Evolutionary conservation across 306 rosid genomes (phyloP), one percentile per base, ranked within the genome.

Genomic region (Corylus americana): DNA sequence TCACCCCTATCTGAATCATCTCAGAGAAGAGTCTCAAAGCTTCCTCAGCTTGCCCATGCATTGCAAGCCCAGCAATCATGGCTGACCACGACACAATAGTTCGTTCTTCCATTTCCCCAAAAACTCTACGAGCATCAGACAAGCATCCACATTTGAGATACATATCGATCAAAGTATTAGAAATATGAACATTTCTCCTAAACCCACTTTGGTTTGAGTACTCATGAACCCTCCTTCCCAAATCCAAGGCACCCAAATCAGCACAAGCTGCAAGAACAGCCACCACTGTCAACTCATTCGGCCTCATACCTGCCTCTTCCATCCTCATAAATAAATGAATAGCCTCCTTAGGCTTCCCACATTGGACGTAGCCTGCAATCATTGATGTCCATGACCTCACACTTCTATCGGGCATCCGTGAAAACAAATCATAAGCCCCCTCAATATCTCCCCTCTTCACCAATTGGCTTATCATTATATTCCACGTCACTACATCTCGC

Each of bases 351-450:
- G 91, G 85, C 81, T 71, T 86, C 63, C 91, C 90, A 53, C 84
- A 83, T 48, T 83, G 90, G 27, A 81, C 90, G 59, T 68, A 85
- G 20, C 94, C 94, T 10, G 81, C 70, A 78, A 85, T 85, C 86
- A 84, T 85, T n/a, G 87, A 80, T 17, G 91, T 90, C 93, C 93
- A 90, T 16, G 90, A 90, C 86, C 93, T 87, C 73, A 87, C 81
- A 76, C 70, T 90, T 69, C 80, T 87, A 45, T 69, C 51, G 0
- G 86, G 84, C 83, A 85, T 87, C 80, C 53, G 37, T 14, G 44
- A 83, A 82, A 90, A 90, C 35, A 87, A 29, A 5, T 61, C 88
- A 82, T 75, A 86, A 4, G 93, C 91, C 31, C 71, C 83, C 55
- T 78, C 62, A n/a, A 76, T 12, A 50, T 80, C 79, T 16, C 55